A percentile compares a stretch with the other conserved stretches of the same genome.
Conservation (phyloP, 768 basidiomycete species). For the Macrolepiota dolichaula region DNA sequence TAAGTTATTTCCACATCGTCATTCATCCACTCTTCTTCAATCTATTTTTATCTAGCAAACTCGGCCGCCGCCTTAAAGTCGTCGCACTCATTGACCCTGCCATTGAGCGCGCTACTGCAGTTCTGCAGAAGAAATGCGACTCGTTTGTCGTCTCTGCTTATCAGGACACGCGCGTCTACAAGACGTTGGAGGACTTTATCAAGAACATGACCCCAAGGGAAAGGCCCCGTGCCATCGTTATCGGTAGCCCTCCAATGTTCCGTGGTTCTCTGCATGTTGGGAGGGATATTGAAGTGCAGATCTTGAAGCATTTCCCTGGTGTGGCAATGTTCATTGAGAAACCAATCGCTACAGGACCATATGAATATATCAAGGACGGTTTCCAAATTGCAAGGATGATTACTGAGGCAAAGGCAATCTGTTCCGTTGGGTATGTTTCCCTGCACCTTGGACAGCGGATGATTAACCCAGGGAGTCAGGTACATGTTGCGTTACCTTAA, state of each 20-base stretch:
- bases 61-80: slow-evolving; percentile 93
- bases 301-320: slow-evolving; percentile 84
- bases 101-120: slow-evolving; percentile 71
- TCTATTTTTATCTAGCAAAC: slow-evolving; percentile 55
- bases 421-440: slow-evolving; percentile 76
- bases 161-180: slow-evolving; percentile 80
- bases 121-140: slow-evolving; percentile 86
- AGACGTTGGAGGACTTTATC: slow-evolving; percentile 82
- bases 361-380: slow-evolving; percentile 60
- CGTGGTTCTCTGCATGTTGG: slow-evolving; percentile 74
- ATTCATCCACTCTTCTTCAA: slow-evolving; percentile 13
- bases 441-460: neutral
- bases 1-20: slow-evolving; percentile 29
- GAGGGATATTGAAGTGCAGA: slow-evolving; percentile 84
- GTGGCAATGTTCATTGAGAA: slow-evolving; percentile 92
- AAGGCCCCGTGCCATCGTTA: slow-evolving; percentile 76
- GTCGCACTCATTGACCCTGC: slow-evolving; percentile 93
- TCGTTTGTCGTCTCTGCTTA: slow-evolving; percentile 95
- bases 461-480: slow-evolving; percentile 31
- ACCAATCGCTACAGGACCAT: slow-evolving; percentile 81
- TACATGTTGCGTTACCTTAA: slow-evolving; percentile 94
- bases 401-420: slow-evolving; percentile 65
- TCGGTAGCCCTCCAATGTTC: slow-evolving; percentile 94
- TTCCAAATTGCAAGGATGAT: slow-evolving; percentile 74
- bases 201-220: slow-evolving; percentile 61